phyloP scores from a whole-genome alignment of 2,329 filamentous ascomycete genomes.

The Penicillium brasilianum region DNA sequence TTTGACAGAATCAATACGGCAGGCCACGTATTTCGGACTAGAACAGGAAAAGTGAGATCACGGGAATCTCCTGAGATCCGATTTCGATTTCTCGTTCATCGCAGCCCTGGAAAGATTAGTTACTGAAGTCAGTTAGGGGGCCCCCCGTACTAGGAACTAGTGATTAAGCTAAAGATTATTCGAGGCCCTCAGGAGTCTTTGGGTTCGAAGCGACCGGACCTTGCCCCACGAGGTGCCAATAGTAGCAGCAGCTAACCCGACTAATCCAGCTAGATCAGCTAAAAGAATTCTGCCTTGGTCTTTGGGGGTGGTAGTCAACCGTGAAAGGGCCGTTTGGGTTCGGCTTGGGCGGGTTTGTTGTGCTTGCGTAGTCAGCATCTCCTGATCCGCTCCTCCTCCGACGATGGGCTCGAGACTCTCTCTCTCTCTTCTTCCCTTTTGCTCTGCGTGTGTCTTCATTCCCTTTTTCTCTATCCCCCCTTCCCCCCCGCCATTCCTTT shows the following conservation, averaged over 20 bases:
- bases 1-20: background rate
- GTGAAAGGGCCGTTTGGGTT: background rate
- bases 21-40: background rate
- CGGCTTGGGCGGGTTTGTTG: no score
- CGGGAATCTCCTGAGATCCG: conserved; percentile 2
- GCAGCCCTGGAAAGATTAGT: conserved; percentile 12
- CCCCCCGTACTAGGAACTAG: background rate
- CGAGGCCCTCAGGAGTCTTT: background rate
- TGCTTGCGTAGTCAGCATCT: conserved; percentile 31
- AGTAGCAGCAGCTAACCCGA: conserved; percentile 11
- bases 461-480: conserved; percentile 33
- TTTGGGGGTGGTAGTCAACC: background rate
- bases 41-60: background rate
- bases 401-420: conserved; percentile 13
- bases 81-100: conserved; percentile 1
- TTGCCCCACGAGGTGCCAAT: conserved; percentile 27
- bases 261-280: background rate
- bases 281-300: background rate
- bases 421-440: conserved; percentile 29
- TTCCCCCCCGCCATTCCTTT: conserved; percentile 38
- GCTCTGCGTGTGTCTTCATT: conserved; percentile 25
- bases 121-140: background rate
- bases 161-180: conserved; percentile 5
- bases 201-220: background rate
- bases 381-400: conserved; percentile 31